Percentiles rank a stretch among this genome's conserved stretches.
Evolutionary conservation across 768 basidiomycete species (phyloP).

Genomic region (Coprinopsis cinerea): DNA sequence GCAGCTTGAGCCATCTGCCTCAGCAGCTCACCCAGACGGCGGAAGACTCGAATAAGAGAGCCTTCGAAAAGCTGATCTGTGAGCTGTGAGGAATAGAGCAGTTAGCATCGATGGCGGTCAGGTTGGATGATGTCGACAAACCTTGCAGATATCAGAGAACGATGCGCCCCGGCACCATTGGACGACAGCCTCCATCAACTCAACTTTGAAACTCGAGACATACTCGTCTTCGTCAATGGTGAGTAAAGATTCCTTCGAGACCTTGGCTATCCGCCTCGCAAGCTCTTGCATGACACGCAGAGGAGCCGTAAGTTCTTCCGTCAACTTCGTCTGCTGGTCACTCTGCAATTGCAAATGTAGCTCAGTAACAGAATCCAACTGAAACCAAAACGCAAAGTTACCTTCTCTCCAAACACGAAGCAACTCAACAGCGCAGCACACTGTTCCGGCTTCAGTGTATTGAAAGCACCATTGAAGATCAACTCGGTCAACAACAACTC

Average conservation of each 20-base stretch:
- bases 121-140: slow-evolving; percentile 23
- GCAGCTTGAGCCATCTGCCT: slow-evolving; percentile 95
- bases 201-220: slow-evolving; percentile 94
- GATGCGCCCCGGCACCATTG: slow-evolving; percentile 99
- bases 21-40: slow-evolving; percentile 88
- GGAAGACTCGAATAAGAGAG: slow-evolving; percentile 92
- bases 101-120: neutral
- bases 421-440: slow-evolving; percentile 93
- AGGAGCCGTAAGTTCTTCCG: slow-evolving; percentile 91
- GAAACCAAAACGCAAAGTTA: slow-evolving; percentile 22
- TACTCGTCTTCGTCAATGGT: slow-evolving; percentile 90
- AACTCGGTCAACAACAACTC: slow-evolving; percentile 94
- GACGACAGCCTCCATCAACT: slow-evolving; percentile 96
- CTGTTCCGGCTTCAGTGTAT: slow-evolving; percentile 82
- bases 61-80: slow-evolving; percentile 93
- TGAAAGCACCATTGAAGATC: slow-evolving; percentile 97
- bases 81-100: slow-evolving; percentile 41
- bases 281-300: slow-evolving; percentile 94
- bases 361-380: neutral
- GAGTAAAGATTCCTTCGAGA: slow-evolving; percentile 91
- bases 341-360: slow-evolving; percentile 43
- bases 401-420: slow-evolving; percentile 98
- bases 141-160: slow-evolving; percentile 96
- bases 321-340: slow-evolving; percentile 78
- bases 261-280: slow-evolving; percentile 92